Percentiles rank a stretch among this genome's conserved stretches.
Evolutionary conservation across 352 stramenopile species (phyloP).

Genomic region (Globisporangium middletonii): DNA sequence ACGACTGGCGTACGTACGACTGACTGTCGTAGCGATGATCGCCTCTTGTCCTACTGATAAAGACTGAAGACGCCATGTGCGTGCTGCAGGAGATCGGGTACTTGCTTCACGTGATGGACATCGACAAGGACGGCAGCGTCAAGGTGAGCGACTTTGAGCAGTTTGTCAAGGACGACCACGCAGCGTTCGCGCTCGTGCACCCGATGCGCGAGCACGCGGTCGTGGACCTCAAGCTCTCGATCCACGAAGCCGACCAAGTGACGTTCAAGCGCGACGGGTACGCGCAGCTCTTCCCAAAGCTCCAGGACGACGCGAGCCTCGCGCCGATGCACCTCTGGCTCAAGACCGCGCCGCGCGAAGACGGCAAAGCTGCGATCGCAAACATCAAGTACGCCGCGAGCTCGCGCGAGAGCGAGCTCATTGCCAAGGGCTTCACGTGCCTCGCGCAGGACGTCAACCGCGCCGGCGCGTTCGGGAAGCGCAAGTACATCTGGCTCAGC

Average conservation of each 20-base stretch:
- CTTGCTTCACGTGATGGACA: constrained; percentile 63
- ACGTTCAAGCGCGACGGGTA: constrained; percentile 54
- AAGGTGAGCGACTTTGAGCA: constrained; percentile 69
- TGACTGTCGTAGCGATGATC: not conserved
- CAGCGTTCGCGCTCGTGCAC: constrained; percentile 43
- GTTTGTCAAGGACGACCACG: constrained; percentile 64
- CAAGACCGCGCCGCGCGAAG: constrained; percentile 43
- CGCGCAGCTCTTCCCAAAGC: constrained; percentile 40
- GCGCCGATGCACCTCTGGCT: constrained; percentile 59
- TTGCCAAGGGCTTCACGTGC: constrained; percentile 68
- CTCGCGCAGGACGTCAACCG: constrained; percentile 70
- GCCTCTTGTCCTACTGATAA: not conserved
- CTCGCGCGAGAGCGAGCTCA: constrained; percentile 62
- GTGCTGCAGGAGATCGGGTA: constrained; percentile 47
- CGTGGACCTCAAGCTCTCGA: constrained; percentile 57
- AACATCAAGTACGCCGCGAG: constrained; percentile 60
- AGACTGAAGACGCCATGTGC: not conserved
- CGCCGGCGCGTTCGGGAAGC: constrained; percentile 54
- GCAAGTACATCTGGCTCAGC: constrained; percentile 75
- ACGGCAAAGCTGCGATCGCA: constrained; percentile 56
- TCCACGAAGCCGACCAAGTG: constrained; percentile 53
- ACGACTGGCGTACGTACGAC: constrained; percentile 51
- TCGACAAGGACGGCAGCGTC: constrained; percentile 53
- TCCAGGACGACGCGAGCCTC: constrained; percentile 37
- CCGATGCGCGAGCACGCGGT: constrained; percentile 40